Base-by-base conservation (phyloP, 805 yeast species). In the Candida pini region DNA sequence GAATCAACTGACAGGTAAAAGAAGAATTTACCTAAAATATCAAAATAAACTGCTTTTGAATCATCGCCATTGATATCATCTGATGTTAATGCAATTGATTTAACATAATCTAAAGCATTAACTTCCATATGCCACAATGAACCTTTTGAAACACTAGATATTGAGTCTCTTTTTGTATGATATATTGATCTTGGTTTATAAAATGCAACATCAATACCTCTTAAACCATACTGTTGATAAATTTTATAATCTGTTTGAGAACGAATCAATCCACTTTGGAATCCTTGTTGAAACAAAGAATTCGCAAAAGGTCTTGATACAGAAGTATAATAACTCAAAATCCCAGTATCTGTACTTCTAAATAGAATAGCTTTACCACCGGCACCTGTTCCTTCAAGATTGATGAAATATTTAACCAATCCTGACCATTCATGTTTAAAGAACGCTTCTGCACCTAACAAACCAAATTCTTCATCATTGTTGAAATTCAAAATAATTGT, bases 131-230 rank as follows among this genome's bases (percentile, higher is more conserved):
- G 90, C 81, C 90, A 83, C 30, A 89, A 60, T 0, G 95, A 80
- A 28, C 72, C 79, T 40, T 69, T 73, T 14, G 80, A 63, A 10
- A 85, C 71, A 40, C 78, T 76, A 31, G 68, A 64, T 30, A 84
- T 80, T 31, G 73, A 73, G 56, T 89, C 97, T 30, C 75, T 66
- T 12, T 64, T 60, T 1, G 97, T 89, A 53, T 89, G 97, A 48
- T 89, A 89, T 27, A 84, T 58, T 33, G 83, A 75, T 49, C 97
- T 71, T 17, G 96, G 95, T 49, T 77, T 81, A 55, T 74, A 87
- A 56, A 89, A 89, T 1, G 96, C 96, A 47, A 89, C 73, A 58
- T 89, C 97, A 51, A 88, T 69, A 9, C 97, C 97, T 44, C 95
- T 69, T 33, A 86, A 54, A 0, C 92, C 95, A 32, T 71, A 60